Base-by-base conservation (phyloP, 2,329 filamentous ascomycete genomes). In the Nothophoma quercina region DNA sequence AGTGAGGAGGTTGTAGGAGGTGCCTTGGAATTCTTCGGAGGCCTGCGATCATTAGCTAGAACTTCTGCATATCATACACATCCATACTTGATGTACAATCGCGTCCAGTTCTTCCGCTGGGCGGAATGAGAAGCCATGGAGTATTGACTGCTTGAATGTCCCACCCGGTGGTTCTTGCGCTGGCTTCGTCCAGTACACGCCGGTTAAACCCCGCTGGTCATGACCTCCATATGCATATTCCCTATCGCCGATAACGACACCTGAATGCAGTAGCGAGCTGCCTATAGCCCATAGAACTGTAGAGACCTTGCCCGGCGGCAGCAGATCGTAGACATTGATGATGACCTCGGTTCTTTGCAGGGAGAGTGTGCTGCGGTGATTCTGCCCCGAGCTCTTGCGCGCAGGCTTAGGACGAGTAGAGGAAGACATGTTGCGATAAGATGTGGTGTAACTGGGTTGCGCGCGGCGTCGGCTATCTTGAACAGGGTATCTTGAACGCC, bases 201-300 rank as follows among this genome's bases (percentile, higher is more conserved):
- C 91, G 4, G 89, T 93, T 50, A 88, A 74, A 19, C 84, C 83
- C 41, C 78, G 83, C 62, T 83, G 84, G 68, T 90, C 86, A 71
- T 96, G 91, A 1, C 91, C 91, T 34, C 91, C 91, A 67, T 91
- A 96, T 18, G 91, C 91, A 70, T 95, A 96, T 78, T 96, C 91
- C 58, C 81, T 84, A 61, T 88, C 85, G 70, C 88, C 87, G 74
- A 95, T 90, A 32, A 92, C 89, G 46, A 96, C 88, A 44, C 90
- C 91, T 0, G 90, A 90, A 72, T 96, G 91, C 5, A 95, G 83
- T 26, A 96, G 85, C 5, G 88, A 90, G 36, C 88, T 84, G 53
- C 91, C 91, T 47, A 93, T 71, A 16, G 86, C 83, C 91, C 91
- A 96, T 23, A 96, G 82, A 10, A 91, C 64, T 0, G 88, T 86